Base-by-base conservation (phyloP, 2,329 filamentous ascomycete genomes). In the Fusarium xylarioides region DNA sequence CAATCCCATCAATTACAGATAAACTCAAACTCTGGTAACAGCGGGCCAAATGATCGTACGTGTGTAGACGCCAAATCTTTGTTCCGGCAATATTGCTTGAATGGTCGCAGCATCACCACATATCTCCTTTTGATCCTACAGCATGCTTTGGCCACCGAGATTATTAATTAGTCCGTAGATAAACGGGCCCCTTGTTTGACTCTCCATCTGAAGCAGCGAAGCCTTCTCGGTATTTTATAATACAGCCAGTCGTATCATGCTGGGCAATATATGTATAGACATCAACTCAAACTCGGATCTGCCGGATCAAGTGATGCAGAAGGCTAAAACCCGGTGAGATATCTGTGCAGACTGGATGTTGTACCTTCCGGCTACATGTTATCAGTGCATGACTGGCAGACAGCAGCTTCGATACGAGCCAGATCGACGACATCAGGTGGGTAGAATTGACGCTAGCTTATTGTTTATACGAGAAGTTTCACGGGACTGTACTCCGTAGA, bases 361-460 rank as follows among this genome's bases (percentile, higher is more conserved):
- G 21, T 52, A 32, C 23, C n/a, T 40, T n/a, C n/a, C 10, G 30
- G 26, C 50, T 52, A 16, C 28, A 50, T 66, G 30, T 28, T 6
- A 28, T 28, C 26, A 38, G 65, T 43, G 58, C 58, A 58, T 50
- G n/a, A 58, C 32, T n/a, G n/a, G 10, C 18, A 37, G 38, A 47
- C 37, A 38, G 34, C 14, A 28, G 30, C n/a, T 30, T 34, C 23
- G 30, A 72, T 72, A 72, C 69, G 69, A 72, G 49, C 46, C 23
- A 68, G 53, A 72, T 52, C 53, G 43, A 53, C 47, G 35, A 28
- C n/a, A 61, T 61, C 47, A 55, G 57, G 66, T 44, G 46, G 40
- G 50, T 54, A 35, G 52, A 46, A 37, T 46, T n/a, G 42, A 42
- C 52, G 43, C 42, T 70, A 65, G 59, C 40, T 34, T 43, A 18